Conservation (phyloP, 1,284 basidiomycete genomes). For the Moniliella sp. region DNA sequence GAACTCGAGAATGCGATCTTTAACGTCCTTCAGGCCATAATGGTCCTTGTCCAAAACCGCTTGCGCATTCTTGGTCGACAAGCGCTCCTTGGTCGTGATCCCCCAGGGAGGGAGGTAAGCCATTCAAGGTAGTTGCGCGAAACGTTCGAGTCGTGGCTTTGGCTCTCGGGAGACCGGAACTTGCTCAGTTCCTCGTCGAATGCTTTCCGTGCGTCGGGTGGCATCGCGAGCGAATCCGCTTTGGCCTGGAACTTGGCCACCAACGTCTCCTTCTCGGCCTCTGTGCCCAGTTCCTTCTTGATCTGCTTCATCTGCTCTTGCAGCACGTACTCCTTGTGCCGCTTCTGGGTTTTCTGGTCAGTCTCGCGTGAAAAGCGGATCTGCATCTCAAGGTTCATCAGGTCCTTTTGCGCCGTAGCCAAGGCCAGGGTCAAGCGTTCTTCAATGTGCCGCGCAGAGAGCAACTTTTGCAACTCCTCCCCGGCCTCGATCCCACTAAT, state of each 20-base stretch:
- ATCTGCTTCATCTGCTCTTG: constrained; percentile 98
- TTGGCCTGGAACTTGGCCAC: constrained; percentile 85
- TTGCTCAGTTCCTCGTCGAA: constrained; percentile 93
- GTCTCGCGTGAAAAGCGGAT: constrained; percentile 83
- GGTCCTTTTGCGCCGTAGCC: constrained; percentile 69
- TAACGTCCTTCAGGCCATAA: constrained; percentile 79
- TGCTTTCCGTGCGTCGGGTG: constrained; percentile 68
- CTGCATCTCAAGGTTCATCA: constrained; percentile 38
- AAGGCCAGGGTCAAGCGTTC: constrained; percentile 76
- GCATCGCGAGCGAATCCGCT: constrained; percentile 69
- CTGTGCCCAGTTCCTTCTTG: constrained; percentile 94
- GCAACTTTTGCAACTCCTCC: constrained; percentile 79
- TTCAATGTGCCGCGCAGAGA: constrained; percentile 65
- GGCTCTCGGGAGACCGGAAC: constrained; percentile 62
- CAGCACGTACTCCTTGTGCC: constrained; percentile 88
- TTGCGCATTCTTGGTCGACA: constrained; percentile 62
- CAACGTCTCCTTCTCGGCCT: constrained; percentile 83
- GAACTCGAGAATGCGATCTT: constrained; percentile 92
- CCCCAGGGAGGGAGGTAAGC: constrained; percentile 78
- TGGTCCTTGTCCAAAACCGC: constrained; percentile 82
- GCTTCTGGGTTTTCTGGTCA: constrained; percentile 84
- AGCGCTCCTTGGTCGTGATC: constrained; percentile 78
- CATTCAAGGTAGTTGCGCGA: constrained; percentile 40
- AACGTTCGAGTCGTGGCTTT: constrained; percentile 67
- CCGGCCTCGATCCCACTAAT: constrained; percentile 73